These are phyloP conservation scores for Petrea volubilis DNA, from an alignment of 257 asterid species.

Conservation along the genomic window DNA sequence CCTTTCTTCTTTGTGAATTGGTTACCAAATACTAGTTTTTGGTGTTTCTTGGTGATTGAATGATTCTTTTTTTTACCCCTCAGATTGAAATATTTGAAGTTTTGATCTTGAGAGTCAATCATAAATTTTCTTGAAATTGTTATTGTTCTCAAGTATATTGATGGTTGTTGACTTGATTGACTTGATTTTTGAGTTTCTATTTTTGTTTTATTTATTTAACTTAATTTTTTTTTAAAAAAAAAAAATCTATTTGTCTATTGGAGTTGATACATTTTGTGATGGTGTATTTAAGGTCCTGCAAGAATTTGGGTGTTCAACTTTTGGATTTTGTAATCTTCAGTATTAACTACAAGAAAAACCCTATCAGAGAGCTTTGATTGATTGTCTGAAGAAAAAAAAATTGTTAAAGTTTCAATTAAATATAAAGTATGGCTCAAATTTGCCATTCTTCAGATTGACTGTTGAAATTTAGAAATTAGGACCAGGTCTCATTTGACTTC, in stretches of 20 bases:
- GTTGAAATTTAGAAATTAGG: too few relatives aligned
- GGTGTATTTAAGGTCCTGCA: not conserved
- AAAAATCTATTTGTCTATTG: not conserved
- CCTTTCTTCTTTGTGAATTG: not conserved
- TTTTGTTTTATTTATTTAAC: too few relatives aligned
- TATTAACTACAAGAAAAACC: too few relatives aligned
- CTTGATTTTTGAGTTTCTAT: not conserved
- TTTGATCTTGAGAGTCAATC: not conserved
- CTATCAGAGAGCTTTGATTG: too few relatives aligned
- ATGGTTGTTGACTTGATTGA: slow-evolving; percentile 9
- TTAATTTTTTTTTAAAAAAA: too few relatives aligned
- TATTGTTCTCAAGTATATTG: not conserved
- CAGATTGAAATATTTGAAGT: not conserved
- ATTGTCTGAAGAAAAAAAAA: too few relatives aligned
- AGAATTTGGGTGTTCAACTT: not conserved
- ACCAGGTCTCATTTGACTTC: too few relatives aligned
- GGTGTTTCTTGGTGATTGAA: not conserved
- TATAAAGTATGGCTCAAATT: too few relatives aligned
- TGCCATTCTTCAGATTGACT: too few relatives aligned
- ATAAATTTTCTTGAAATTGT: not conserved
- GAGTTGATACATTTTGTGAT: not conserved
- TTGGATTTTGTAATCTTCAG: not conserved
- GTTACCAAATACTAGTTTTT: not conserved
- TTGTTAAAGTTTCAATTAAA: too few relatives aligned
- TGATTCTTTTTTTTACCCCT: not conserved